phyloP scores from a whole-genome alignment of 305 asterid genomes.

The Fraxinus latifolia region DNA sequence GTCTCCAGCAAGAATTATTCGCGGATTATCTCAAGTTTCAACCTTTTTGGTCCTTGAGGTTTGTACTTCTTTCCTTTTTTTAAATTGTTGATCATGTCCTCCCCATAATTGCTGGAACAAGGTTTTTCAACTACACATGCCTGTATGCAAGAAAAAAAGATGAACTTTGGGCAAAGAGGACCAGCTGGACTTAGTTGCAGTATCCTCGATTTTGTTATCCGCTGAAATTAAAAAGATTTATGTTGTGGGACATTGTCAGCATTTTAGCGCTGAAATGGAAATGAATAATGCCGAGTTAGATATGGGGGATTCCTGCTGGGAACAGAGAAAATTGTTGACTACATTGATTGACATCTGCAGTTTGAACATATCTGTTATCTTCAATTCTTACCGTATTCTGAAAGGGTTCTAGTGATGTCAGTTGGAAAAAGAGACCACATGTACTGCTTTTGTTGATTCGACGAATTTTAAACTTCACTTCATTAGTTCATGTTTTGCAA shows the following conservation, averaged over 20 bases:
- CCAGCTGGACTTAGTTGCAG: not conserved
- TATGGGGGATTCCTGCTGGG: not conserved
- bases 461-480: not conserved
- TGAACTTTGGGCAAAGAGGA: not conserved
- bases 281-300: not conserved
- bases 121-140: not conserved
- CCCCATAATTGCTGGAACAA: not conserved
- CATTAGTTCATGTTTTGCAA: not conserved
- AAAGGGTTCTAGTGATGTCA: conserved; percentile 1
- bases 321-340: not conserved
- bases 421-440: not conserved
- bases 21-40: conserved; percentile 4
- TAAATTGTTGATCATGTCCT: not conserved
- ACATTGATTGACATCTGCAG: not conserved
- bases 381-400: conserved; percentile 2
- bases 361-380: not conserved
- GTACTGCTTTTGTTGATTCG: not conserved
- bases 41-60: conserved; percentile 13
- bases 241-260: not conserved
- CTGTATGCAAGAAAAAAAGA: not conserved
- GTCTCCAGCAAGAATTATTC: conserved; percentile 10
- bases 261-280: not conserved
- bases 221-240: not conserved
- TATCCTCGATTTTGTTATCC: not conserved
- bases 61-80: conserved; percentile 15